phyloP scores from a whole-genome alignment of 2,329 filamentous ascomycete species.

The Daldinia sp. region DNA sequence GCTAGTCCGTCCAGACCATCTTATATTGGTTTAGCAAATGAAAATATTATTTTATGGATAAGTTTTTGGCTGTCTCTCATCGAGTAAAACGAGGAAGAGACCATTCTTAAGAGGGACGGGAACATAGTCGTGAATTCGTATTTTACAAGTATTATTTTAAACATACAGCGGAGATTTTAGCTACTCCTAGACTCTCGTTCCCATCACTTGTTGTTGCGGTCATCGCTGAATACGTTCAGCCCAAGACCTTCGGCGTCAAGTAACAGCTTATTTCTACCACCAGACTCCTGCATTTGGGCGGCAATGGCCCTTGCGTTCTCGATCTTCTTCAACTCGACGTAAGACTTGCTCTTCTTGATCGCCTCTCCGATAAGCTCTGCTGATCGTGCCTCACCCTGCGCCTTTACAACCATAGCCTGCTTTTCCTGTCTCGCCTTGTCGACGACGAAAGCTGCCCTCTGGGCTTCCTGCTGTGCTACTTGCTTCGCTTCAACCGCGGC shows the following conservation, averaged over 20 bases:
- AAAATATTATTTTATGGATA: too few relatives aligned
- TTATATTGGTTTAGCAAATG: too few relatives aligned
- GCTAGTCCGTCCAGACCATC: too few relatives aligned
- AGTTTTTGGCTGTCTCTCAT: too few relatives aligned
- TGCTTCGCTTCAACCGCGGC: slow-evolving; percentile 80
- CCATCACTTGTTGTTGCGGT: slow-evolving; percentile 61
- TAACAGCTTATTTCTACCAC: slow-evolving; percentile 92
- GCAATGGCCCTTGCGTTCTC: slow-evolving; percentile 95
- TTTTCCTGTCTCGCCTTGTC: slow-evolving; percentile 99
- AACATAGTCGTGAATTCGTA: slow-evolving; percentile 25
- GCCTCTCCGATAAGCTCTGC: slow-evolving; percentile 98
- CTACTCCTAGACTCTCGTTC: slow-evolving; percentile 36
- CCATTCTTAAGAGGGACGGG: not conserved
- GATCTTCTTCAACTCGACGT: slow-evolving; percentile 97
- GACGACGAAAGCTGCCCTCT: slow-evolving; percentile 95
- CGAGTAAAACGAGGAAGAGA: too few relatives aligned
- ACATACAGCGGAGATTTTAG: slow-evolving; percentile 56
- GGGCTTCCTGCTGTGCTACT: slow-evolving; percentile 89
- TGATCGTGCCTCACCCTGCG: slow-evolving; percentile 98
- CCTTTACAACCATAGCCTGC: slow-evolving; percentile 97
- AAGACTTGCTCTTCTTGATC: slow-evolving; percentile 99
- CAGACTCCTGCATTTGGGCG: slow-evolving; percentile 84
- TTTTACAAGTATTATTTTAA: slow-evolving; percentile 51
- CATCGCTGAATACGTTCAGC: slow-evolving; percentile 79
- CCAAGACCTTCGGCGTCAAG: slow-evolving; percentile 92